Evolutionary conservation across 768 basidiomycete species (phyloP).

Genomic region (Kwoniella pini): DNA sequence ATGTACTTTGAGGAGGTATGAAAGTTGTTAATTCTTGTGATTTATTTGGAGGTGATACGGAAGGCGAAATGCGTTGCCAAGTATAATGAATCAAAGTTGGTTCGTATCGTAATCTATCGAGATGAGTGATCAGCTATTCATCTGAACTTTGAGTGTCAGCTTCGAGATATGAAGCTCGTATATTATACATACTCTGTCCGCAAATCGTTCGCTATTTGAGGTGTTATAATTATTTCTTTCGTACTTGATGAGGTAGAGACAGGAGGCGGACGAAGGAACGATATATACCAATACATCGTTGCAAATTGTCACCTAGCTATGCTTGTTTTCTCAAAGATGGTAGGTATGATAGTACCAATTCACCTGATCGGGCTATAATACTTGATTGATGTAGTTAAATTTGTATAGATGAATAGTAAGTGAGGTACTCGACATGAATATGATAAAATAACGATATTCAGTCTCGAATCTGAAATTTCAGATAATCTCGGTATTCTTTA

Average conservation of each 20-base stretch:
- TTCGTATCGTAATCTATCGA: constrained; percentile 57
- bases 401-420: too few species aligned
- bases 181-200: constrained; percentile 66
- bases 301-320: too few species aligned
- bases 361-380: too few species aligned
- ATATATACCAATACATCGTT: constrained; percentile 81
- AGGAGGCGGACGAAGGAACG: constrained; percentile 85
- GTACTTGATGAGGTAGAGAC: constrained; percentile 55
- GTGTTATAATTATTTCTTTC: constrained; percentile 63
- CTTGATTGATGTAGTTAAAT: too few species aligned
- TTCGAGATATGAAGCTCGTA: not conserved
- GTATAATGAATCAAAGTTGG: constrained; percentile 69
- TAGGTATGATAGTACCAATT: too few species aligned
- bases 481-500: not conserved
- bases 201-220: constrained; percentile 86
- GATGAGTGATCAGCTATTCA: too few species aligned
- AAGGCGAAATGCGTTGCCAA: constrained; percentile 59
- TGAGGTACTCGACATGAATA: too few species aligned
- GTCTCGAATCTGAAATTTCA: not conserved
- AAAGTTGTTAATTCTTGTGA: constrained; percentile 71
- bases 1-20: constrained; percentile 64
- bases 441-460: too few species aligned
- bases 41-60: constrained; percentile 5
- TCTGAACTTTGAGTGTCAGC: too few species aligned
- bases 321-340: too few species aligned